Evolutionary conservation across 805 yeast genomes (phyloP).

Genomic region (Hanseniaspora meyeri): DNA sequence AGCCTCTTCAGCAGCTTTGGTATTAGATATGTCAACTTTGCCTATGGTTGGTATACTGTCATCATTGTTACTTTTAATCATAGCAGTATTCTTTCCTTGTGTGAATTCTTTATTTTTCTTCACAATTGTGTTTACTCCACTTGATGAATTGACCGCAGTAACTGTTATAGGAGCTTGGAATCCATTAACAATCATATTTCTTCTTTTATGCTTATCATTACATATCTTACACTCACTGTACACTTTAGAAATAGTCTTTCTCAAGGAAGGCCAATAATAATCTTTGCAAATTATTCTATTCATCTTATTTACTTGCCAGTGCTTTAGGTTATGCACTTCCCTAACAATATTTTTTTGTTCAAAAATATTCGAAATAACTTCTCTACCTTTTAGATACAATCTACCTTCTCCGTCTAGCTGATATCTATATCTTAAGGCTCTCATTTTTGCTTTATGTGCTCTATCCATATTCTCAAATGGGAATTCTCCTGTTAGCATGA

Average conservation of each 20-base stretch:
- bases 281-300: conserved; percentile 64
- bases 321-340: conserved; percentile 55
- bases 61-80: neutral
- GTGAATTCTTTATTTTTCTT: neutral
- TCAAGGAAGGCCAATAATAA: conserved; percentile 85
- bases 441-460: conserved; percentile 73
- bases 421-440: conserved; percentile 33
- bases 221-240: conserved; percentile 68
- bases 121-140: neutral
- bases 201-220: conserved; percentile 31
- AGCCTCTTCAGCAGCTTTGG: neutral
- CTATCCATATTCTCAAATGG: conserved; percentile 66
- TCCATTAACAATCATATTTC: conserved; percentile 17
- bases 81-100: neutral
- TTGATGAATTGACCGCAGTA: neutral
- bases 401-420: conserved; percentile 46
- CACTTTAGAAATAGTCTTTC: conserved; percentile 72
- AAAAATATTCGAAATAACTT: conserved; percentile 67
- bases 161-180: conserved; percentile 9
- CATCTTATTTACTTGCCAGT: conserved; percentile 81
- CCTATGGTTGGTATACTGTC: neutral
- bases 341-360: conserved; percentile 65
- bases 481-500: conserved; percentile 71
- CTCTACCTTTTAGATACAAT: conserved; percentile 62
- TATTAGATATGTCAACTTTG: neutral